Evolutionary conservation across 495 filamentous ascomycete genomes (phyloP).

Genomic region (Penicillium coffeae): DNA sequence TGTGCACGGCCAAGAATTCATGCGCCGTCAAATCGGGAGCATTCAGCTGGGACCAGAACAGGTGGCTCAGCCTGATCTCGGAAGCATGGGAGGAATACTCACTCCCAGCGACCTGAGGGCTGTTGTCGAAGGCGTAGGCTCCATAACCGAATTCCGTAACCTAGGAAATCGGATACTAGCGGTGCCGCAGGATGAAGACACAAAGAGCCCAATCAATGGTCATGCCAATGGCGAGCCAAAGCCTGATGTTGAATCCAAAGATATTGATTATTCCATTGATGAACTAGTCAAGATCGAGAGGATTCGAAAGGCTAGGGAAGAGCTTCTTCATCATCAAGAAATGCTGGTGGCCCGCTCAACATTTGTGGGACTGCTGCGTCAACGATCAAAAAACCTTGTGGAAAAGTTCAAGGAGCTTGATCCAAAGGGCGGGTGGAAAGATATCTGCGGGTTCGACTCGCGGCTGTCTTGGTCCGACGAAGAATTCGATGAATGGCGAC

Average conservation of each 20-base stretch:
- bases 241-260: slow-evolving; percentile 28
- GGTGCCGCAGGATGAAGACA: slow-evolving; percentile 25
- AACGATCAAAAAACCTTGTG: slow-evolving; percentile 40
- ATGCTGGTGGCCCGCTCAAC: slow-evolving; percentile 43
- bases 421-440: slow-evolving; percentile 54
- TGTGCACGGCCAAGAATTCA: slow-evolving; percentile 58
- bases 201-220: slow-evolving; percentile 8
- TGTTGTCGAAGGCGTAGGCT: slow-evolving; percentile 42
- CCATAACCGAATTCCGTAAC: slow-evolving; percentile 51
- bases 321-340: slow-evolving; percentile 36
- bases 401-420: slow-evolving; percentile 47
- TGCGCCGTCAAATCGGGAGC: slow-evolving; percentile 39
- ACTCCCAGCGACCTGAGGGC: slow-evolving; percentile 55
- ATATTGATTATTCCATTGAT: slow-evolving; percentile 36
- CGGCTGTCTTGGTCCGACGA: slow-evolving; percentile 58
- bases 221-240: slow-evolving; percentile 39
- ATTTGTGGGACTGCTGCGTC: slow-evolving; percentile 42
- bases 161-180: slow-evolving; percentile 53
- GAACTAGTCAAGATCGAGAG: slow-evolving; percentile 41
- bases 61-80: slow-evolving; percentile 39
- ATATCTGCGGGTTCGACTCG: slow-evolving; percentile 63
- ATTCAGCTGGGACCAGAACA: slow-evolving; percentile 21
- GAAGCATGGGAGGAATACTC: slow-evolving; percentile 56
- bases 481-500: slow-evolving; percentile 57
- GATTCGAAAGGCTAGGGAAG: slow-evolving; percentile 35